Percentiles rank a stretch among this genome's conserved stretches.
phyloP scores from a whole-genome alignment of 257 asterid genomes.

The Echites panduratus region DNA sequence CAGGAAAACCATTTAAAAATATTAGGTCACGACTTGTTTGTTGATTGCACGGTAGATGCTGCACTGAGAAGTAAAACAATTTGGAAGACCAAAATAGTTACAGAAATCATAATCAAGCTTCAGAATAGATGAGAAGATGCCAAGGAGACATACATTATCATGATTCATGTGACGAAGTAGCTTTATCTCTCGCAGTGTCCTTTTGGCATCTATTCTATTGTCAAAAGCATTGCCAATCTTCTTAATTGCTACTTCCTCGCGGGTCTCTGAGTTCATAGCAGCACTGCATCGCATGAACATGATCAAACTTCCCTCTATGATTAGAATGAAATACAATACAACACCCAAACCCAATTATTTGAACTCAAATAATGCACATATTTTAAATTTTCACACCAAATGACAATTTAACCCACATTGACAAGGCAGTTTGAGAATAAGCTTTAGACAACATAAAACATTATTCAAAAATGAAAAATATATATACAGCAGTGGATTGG shows the following conservation, averaged over 20 bases:
- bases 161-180: conserved; percentile 94
- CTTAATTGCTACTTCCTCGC: conserved; percentile 91
- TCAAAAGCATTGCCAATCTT: conserved; percentile 99
- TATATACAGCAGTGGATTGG: too few relatives aligned
- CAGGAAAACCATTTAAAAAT: background rate
- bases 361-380: background rate
- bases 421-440: background rate
- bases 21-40: background rate
- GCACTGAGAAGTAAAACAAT: background rate
- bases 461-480: background rate
- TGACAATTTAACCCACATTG: background rate
- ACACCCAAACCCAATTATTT: background rate
- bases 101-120: background rate
- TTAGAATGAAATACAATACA: background rate
- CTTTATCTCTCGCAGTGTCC: conserved; percentile 89
- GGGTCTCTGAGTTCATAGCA: conserved; percentile 91
- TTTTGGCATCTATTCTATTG: conserved; percentile 87
- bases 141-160: conserved; percentile 54
- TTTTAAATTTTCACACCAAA: background rate
- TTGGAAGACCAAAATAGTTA: background rate
- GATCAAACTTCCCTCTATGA: conserved; percentile 22
- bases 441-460: background rate
- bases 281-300: conserved; percentile 52
- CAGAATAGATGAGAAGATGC: background rate
- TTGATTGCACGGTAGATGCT: conserved; percentile 1